These are phyloP conservation scores for Blastocystis sp. DNA, from an alignment of 352 stramenopile species.

Conservation along the genomic window DNA sequence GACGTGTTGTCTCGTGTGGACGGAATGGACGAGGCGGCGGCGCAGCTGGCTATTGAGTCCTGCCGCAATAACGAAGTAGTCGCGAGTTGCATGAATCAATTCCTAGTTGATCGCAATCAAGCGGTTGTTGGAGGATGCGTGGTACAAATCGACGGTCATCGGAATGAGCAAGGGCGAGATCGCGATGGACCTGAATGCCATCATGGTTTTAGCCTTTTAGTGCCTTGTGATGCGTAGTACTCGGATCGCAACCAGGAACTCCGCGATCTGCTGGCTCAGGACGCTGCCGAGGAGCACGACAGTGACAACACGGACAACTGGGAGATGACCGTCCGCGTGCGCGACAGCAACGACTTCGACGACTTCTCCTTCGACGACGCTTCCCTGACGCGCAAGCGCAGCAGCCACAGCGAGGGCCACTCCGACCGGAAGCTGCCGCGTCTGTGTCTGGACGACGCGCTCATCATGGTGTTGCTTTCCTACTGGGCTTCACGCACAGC, in stretches of 20 bases:
- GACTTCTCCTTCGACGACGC: neutral
- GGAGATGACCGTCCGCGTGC: neutral
- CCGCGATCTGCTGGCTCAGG: neutral
- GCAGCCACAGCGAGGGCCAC: neutral
- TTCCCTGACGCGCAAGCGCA: neutral
- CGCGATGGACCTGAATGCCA: conserved; percentile 15
- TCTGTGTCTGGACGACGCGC: conserved; percentile 45
- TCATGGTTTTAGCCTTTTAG: neutral
- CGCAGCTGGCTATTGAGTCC: conserved; percentile 51
- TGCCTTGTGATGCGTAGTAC: conserved; percentile 10
- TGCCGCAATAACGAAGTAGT: conserved; percentile 52
- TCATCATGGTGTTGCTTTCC: conserved; percentile 40
- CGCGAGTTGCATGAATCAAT: neutral
- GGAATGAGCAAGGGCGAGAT: conserved; percentile 40
- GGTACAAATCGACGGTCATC: conserved; percentile 30
- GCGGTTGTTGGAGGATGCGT: conserved; percentile 16
- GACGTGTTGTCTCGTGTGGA: conserved; percentile 12
- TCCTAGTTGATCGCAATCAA: conserved; percentile 55
- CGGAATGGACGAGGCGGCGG: conserved; percentile 23
- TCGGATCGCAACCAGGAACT: conserved; percentile 23
- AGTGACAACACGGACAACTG: conserved; percentile 46
- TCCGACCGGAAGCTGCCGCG: conserved; percentile 11
- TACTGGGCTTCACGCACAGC: neutral
- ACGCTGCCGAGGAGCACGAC: conserved; percentile 1
- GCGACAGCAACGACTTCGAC: neutral